Base-by-base conservation (phyloP, 2,329 filamentous ascomycete genomes). In the Ustulina deusta region DNA sequence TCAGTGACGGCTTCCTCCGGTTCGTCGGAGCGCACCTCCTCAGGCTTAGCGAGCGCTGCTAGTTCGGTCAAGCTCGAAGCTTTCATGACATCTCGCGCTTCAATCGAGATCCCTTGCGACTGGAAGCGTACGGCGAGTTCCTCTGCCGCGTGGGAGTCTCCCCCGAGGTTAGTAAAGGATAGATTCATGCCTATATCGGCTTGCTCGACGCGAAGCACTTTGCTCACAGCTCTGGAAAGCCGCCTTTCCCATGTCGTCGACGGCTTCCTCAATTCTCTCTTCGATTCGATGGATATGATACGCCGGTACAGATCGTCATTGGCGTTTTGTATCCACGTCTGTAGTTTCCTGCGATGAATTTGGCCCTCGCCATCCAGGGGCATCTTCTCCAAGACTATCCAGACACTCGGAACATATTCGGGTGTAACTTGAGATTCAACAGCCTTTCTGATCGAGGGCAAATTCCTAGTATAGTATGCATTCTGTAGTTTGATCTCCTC, bases 321-420 rank as follows among this genome's bases (percentile, higher is more conserved):
- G 54, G 84, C 81, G 69, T 87, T 86, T 74, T 87, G 84, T 29
- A 83, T 82, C 85, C 85, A 87, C 3, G 83, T 85, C 65, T 85
- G 84, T 49, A 87, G 71, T 63, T 78, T 80, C 36, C 84, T 79
- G 48, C 80, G 77, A 71, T 86, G 79, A 56, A 81, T 75, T 22
- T 79, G 76, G 15, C 81, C 82, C 13, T 76, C 71, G 0, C 78
- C 76, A 54, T 79, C 79, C n/a, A 81, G 60, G 6, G 84, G 83
- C 79, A 87, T 83, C 51, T 75, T 78, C 55, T 82, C 79, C 60
- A 87, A 73, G 3, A 83, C 79, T 20, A 86, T 78, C 84, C 85
- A 87, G 9, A 85, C 76, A 58, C 81, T 79, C 1, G 85, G 85
- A 1, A 82, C 71, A 10, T 77, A 76, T 13, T 78, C 78, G 49